Base-by-base conservation (phyloP, 495 filamentous ascomycete species). In the Pyrenula massariospora region DNA sequence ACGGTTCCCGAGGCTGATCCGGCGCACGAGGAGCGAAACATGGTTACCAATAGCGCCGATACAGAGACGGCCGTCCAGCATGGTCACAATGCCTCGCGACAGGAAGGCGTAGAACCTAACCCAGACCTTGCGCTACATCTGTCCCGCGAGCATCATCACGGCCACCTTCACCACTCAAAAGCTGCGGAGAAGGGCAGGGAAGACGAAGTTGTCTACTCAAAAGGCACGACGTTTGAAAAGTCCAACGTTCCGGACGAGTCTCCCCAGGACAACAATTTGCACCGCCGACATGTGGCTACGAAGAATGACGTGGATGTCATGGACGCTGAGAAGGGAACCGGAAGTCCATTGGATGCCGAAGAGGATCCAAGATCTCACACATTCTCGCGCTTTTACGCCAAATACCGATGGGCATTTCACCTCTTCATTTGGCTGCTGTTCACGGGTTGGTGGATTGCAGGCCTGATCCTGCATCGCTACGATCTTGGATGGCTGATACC, bases 381-480 rank as follows among this genome's bases (percentile, higher is more conserved):
- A 3, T 56, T 68, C 21, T 62, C 69, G 8, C 59, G 53, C 22
- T 70, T 71, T 57, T 77, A 74, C 54, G 50, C 21, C 42, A 70
- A 63, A 60, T 62, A 65, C 62, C 63, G 68, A 51, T 65, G 77
- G 57, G 64, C 74, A 19, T 65, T 75, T 50, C 74, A 81, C 64
- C 62, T 77, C 19, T 67, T 77, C 47, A 65, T 79, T 50, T 83
- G 74, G 71, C 60, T 80, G 12, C 36, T 85, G 49, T 83, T 84
- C 57, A 86, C 83, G 49, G 83, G 80, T 54, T 95, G 91, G 91
- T 95, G 88, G 89, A 91, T 93, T 57, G 86, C 84, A 49, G 83
- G 86, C 48, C 76, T 95, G 20, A 73, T 91, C 57, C 73, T 85
- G 49, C 86, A 87, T 65, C 81, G 84, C 20, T 60, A 85, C 62